These are phyloP conservation scores for Apiospora sp. DNA, from an alignment of 2,329 filamentous ascomycete species.

Conservation along the genomic window DNA sequence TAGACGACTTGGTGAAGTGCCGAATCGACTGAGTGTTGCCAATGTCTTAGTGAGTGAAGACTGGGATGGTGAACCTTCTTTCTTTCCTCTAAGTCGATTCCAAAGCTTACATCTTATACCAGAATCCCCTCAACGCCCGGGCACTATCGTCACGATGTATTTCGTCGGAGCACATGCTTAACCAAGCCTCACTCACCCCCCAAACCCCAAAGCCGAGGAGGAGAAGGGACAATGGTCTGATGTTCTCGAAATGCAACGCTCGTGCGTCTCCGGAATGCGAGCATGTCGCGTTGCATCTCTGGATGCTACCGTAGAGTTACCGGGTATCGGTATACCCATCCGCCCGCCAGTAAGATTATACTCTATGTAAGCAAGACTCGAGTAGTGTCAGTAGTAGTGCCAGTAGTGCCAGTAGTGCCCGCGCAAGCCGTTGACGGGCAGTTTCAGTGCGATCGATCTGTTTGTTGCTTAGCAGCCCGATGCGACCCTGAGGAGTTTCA, in stretches of 20 bases:
- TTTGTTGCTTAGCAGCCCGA: background rate
- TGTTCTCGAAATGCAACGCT: background rate
- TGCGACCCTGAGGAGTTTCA: background rate
- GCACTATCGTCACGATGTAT: background rate
- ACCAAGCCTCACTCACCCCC: background rate
- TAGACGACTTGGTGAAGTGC: background rate
- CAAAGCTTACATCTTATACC: background rate
- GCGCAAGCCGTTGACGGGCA: background rate
- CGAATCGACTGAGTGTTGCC: background rate
- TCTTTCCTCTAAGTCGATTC: background rate
- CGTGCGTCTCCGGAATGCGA: background rate
- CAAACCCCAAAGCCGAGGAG: background rate
- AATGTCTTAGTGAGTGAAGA: background rate
- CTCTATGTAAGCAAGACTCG: background rate
- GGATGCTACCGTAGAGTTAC: background rate
- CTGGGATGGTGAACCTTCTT: background rate
- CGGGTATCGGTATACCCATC: background rate
- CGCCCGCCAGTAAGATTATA: background rate
- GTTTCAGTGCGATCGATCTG: conserved; percentile 9
- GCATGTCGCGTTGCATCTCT: background rate
- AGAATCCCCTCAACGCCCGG: background rate
- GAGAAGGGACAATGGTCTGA: background rate
- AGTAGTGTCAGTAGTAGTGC: background rate
- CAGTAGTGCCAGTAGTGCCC: background rate
- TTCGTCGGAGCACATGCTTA: background rate